Evolutionary conservation across 2,329 filamentous ascomycete species (phyloP).

Genomic region (Chaetothyriales sp.): DNA sequence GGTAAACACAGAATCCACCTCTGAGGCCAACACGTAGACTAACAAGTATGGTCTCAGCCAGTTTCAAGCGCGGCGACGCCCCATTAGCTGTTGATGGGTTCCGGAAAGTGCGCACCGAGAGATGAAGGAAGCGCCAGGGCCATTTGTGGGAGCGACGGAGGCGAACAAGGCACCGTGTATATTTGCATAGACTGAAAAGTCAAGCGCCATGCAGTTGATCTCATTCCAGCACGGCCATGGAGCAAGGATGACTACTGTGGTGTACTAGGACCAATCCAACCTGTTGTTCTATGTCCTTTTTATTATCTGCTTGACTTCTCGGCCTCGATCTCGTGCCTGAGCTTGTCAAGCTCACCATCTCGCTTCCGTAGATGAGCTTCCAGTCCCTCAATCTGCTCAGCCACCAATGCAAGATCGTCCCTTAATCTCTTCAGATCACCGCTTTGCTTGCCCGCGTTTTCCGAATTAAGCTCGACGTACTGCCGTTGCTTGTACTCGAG

Average conservation of each 20-base stretch:
- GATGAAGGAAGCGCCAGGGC: slow-evolving; percentile 3
- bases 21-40: not conserved
- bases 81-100: slow-evolving; percentile 16
- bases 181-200: slow-evolving; percentile 1
- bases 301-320: slow-evolving; percentile 50
- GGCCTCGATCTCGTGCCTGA: slow-evolving; percentile 72
- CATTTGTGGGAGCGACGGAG: not conserved
- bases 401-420: slow-evolving; percentile 81
- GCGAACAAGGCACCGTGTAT: slow-evolving; percentile 4
- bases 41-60: slow-evolving; percentile 9
- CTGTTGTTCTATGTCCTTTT: not conserved
- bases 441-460: slow-evolving; percentile 51
- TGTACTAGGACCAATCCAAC: not conserved
- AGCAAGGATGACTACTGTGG: not conserved
- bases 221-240: not conserved
- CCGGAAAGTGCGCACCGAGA: slow-evolving; percentile 17
- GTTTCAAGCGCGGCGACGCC: slow-evolving; percentile 18
- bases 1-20: slow-evolving; percentile 35
- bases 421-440: slow-evolving; percentile 61
- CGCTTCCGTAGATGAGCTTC: slow-evolving; percentile 68
- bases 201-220: not conserved
- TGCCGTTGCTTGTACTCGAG: slow-evolving; percentile 85
- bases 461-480: slow-evolving; percentile 52
- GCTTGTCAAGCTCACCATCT: slow-evolving; percentile 59
- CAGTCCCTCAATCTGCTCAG: slow-evolving; percentile 83